phyloP scores from a whole-genome alignment of 2,329 filamentous ascomycete species.

The Pyricularia sp. region DNA sequence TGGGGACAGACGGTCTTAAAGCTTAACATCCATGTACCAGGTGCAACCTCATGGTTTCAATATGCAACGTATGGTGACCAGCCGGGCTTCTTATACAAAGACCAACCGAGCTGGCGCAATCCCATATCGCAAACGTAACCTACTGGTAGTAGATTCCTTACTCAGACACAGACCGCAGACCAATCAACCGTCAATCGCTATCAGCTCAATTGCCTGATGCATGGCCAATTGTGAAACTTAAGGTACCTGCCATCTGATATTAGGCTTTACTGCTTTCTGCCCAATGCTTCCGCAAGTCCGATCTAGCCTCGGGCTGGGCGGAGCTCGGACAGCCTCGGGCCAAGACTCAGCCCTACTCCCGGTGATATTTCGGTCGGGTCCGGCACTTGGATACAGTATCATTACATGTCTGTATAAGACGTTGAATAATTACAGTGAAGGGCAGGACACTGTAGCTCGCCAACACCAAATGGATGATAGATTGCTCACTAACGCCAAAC shows the following conservation, averaged over 20 bases:
- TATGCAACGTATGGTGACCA: not conserved
- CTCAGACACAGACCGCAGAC: too few relatives aligned
- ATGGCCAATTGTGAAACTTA: too few relatives aligned
- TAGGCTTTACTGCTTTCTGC: not conserved
- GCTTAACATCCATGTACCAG: not conserved
- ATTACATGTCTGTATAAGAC: not conserved
- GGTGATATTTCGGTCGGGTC: not conserved
- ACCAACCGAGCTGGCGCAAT: not conserved
- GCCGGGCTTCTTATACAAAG: not conserved
- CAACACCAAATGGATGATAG: not conserved
- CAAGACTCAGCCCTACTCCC: not conserved
- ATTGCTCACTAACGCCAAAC: not conserved
- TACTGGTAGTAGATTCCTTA: too few relatives aligned
- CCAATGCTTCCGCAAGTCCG: not conserved
- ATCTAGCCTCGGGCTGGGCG: not conserved
- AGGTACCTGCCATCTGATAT: too few relatives aligned
- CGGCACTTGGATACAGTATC: not conserved
- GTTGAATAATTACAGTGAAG: not conserved
- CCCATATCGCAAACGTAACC: too few relatives aligned
- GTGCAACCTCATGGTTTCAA: not conserved
- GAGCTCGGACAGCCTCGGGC: not conserved
- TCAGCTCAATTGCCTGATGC: too few relatives aligned
- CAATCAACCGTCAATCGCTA: too few relatives aligned
- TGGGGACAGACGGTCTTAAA: not conserved
- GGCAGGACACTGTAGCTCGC: not conserved